phyloP scores from a whole-genome alignment of 2,329 filamentous ascomycete genomes.

The Metarhizium rileyi region DNA sequence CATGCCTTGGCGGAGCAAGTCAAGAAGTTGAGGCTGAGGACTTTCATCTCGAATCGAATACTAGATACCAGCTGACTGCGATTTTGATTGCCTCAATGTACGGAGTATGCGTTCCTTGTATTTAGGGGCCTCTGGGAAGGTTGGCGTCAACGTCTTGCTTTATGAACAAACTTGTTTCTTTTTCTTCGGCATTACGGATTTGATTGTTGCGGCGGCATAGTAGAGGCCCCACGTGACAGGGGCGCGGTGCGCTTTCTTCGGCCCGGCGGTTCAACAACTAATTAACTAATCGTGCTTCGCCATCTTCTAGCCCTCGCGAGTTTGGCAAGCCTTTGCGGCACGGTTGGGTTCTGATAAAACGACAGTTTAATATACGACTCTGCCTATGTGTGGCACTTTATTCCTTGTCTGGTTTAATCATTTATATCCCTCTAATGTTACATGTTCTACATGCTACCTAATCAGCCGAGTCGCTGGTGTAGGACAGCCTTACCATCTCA shows the following conservation, averaged over 20 bases:
- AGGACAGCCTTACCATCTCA: constrained; percentile 14
- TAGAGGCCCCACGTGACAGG: constrained; percentile 10
- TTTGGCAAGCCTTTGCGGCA: no score
- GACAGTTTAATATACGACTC: no score
- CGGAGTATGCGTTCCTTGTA: background rate
- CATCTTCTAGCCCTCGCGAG: no score
- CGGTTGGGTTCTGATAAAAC: no score
- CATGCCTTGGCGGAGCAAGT: constrained; percentile 94
- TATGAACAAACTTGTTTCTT: constrained; percentile 22
- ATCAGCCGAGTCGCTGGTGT: background rate
- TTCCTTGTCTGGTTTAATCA: background rate
- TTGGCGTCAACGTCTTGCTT: background rate
- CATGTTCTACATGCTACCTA: constrained; percentile 3
- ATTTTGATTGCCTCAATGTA: background rate
- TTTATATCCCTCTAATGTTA: constrained; percentile 3
- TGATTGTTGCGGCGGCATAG: background rate
- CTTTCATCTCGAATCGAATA: constrained; percentile 61
- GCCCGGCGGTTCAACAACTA: background rate
- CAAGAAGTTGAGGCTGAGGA: constrained; percentile 92
- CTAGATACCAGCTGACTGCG: no score
- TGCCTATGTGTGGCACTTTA: background rate
- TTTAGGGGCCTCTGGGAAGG: background rate
- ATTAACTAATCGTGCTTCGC: no score
- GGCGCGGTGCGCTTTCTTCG: background rate
- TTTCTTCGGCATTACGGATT: constrained; percentile 3